Base-by-base conservation (phyloP, 1,139 yeast species). In the Kodamaea sp. region DNA sequence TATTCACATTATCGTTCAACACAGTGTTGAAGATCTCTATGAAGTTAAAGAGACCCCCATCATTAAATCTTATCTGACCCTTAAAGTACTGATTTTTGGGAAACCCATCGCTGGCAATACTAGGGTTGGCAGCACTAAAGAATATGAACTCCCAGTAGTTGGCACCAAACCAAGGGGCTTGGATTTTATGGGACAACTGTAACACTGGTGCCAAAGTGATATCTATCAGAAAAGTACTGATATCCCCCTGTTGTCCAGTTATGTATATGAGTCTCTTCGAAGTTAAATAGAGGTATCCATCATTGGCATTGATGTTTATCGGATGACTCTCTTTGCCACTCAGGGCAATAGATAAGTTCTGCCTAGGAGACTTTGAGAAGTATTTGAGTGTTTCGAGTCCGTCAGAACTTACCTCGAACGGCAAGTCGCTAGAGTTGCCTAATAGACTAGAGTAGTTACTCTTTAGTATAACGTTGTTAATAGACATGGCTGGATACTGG, bases 81-180 rank as follows among this genome's bases (percentile, higher is more conserved):
- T 55, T 49, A 51, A 65, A 71, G 48, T 62, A 64, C 28, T 66
- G 61, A 23, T 63, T 48, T 29, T 56, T 57, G 9, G 76, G 74
- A 23, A 70, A 61, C 2, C 79, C 74, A 29, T 73, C 78, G 31
- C 73, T 63, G 5, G 64, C 59, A 3, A 53, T 48, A 14, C 50
- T 35, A 2, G 62, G 58, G 18, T 41, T 43, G 3, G 54, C 40
- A 3, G 61, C 51, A 35, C 70, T 61, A 33, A 52, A 63, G 46
- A 75, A 71, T 28, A 66, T 36, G 30, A 72, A 64, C 43, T 65
- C 63, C 70, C 76, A 73, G 47, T 64, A 70, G 46, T 74, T 76
- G 14, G 78, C 65, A 0, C 81, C 81, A 48, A 75, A 71, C 79
- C 78, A 74, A 1, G 80, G 80, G 13, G 76, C 62, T 35, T 67